Conservation (phyloP, 495 filamentous ascomycete genomes). For the Penicilliopsis zonata region DNA sequence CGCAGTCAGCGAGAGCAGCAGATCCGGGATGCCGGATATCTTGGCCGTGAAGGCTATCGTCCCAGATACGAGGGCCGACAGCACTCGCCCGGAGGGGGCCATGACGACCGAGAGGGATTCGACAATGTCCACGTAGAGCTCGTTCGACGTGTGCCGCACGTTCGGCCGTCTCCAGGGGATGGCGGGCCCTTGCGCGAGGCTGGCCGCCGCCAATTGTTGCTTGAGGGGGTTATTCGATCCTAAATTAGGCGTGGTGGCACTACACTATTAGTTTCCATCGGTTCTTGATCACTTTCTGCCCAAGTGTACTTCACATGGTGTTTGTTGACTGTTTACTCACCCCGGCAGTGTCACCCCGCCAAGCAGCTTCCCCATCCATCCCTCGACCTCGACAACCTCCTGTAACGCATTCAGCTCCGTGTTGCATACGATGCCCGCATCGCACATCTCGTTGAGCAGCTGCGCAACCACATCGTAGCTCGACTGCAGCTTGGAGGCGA, state of each 20-base stretch:
- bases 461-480: conserved; percentile 94
- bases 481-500: conserved; percentile 72
- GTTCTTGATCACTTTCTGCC: no score
- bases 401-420: conserved; percentile 89
- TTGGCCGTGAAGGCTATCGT: conserved; percentile 93
- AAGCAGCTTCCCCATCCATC: conserved; percentile 82
- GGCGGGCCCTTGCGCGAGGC: conserved; percentile 34
- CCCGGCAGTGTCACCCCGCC: conserved; percentile 73
- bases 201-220: conserved; percentile 30
- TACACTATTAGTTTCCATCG: conserved; percentile 5
- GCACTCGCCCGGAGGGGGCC: conserved; percentile 75
- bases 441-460: conserved; percentile 89
- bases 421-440: conserved; percentile 78
- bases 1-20: conserved; percentile 66
- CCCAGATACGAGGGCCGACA: conserved; percentile 79
- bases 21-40: conserved; percentile 85
- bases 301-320: no score
- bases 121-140: conserved; percentile 92
- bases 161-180: conserved; percentile 86
- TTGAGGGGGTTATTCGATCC: conserved; percentile 30
- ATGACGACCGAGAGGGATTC: conserved; percentile 80
- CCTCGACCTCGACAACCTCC: conserved; percentile 83
- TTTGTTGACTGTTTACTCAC: conserved; percentile 40
- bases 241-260: conserved; percentile 32
- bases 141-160: conserved; percentile 91